Evolutionary conservation across 331 rosid genomes (phyloP).

Genomic region (Dryas integrifolia): DNA sequence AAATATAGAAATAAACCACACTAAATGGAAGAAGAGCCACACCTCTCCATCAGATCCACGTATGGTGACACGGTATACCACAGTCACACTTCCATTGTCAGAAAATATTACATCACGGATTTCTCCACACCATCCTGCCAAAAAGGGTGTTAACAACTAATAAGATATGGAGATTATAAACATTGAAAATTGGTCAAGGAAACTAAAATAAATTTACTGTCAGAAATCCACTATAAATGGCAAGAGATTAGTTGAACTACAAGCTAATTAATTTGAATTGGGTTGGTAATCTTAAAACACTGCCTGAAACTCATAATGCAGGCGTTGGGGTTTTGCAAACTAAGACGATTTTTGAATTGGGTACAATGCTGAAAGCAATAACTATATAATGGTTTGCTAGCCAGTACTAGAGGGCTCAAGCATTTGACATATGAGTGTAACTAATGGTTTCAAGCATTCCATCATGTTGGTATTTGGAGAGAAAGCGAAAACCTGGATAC

Average conservation of each 20-base stretch:
- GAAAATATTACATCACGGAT: conserved; percentile 90
- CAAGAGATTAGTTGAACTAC: neutral
- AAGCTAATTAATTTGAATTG: neutral
- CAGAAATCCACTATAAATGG: neutral
- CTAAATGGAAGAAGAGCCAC: conserved; percentile 11
- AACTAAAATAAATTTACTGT: neutral
- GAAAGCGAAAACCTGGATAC: neutral
- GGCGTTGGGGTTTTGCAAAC: neutral
- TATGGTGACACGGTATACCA: conserved; percentile 83
- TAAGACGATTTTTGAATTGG: neutral
- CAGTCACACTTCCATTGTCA: conserved; percentile 85
- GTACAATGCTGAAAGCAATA: neutral
- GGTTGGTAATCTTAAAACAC: neutral
- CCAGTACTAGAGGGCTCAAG: neutral
- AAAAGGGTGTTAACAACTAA: conserved; percentile 9
- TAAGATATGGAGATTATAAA: conserved; percentile 9
- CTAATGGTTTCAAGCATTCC: neutral
- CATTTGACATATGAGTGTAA: neutral
- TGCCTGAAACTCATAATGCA: neutral
- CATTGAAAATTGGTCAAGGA: neutral
- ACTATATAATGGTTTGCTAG: neutral
- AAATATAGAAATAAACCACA: neutral
- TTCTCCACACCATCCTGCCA: conserved; percentile 96
- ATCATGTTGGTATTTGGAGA: neutral
- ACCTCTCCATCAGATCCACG: conserved; percentile 98